Percentiles rank a stretch among this genome's conserved stretches.
These are phyloP conservation scores for Salix caprea DNA, from an alignment of 345 rosid species.

Conservation along the genomic window DNA sequence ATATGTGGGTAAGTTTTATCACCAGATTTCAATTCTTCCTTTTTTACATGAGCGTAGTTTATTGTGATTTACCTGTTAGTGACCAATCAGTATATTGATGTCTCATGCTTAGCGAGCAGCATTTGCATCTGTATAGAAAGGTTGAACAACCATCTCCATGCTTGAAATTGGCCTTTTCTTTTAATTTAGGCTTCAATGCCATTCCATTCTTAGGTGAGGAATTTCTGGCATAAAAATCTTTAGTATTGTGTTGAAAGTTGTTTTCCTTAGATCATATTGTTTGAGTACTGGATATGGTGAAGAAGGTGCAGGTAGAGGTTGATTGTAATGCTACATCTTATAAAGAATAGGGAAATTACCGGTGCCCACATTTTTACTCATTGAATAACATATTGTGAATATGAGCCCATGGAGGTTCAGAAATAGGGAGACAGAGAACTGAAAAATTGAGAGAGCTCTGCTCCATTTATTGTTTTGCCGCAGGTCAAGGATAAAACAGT, in stretches of 20 bases:
- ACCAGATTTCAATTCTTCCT: not conserved
- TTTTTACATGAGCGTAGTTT: not conserved
- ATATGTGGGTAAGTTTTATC: conserved; percentile 5
- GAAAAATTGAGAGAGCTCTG: not conserved
- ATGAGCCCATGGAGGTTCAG: not conserved
- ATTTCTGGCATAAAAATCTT: not conserved
- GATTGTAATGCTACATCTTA: not conserved
- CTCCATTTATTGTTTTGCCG: too few relatives aligned
- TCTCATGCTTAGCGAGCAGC: not conserved
- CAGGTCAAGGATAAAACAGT: too few relatives aligned
- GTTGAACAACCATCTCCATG: not conserved
- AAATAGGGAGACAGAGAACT: not conserved
- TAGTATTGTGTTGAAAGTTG: not conserved
- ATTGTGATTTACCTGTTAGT: not conserved
- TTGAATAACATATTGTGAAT: not conserved
- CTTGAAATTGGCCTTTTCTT: not conserved
- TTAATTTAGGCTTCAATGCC: not conserved
- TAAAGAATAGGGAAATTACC: not conserved
- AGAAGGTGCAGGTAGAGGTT: not conserved
- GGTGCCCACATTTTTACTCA: not conserved
- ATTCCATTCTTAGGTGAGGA: not conserved
- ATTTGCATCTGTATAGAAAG: not conserved
- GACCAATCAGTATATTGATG: not conserved
- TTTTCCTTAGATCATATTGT: not conserved
- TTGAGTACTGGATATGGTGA: too few relatives aligned